Conservation (phyloP, 2,329 filamentous ascomycete species). For the Botrytis hyacinthi region DNA sequence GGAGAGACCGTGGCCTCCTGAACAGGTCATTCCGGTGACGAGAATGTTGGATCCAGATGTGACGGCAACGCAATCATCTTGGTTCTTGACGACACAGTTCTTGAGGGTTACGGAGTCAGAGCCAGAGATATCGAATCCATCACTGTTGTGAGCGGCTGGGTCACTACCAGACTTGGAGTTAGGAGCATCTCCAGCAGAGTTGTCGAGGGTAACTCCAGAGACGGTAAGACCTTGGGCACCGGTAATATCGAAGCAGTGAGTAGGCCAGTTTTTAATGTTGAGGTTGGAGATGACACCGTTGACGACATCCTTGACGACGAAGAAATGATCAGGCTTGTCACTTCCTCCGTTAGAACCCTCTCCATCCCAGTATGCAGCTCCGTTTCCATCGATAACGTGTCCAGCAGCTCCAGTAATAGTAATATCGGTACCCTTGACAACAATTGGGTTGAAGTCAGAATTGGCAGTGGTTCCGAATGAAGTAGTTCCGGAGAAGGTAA, state of each 20-base stretch:
- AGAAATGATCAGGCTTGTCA: conserved; percentile 65
- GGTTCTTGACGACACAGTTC: conserved; percentile 53
- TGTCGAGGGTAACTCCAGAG: conserved; percentile 54
- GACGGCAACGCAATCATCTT: conserved; percentile 59
- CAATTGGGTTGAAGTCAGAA: conserved; percentile 58
- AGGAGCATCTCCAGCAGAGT: conserved; percentile 48
- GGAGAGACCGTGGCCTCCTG: conserved; percentile 47
- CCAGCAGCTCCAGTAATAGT: conserved; percentile 30
- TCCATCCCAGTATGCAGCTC: conserved; percentile 53
- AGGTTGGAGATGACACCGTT: conserved; percentile 49
- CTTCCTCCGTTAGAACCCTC: conserved; percentile 57
- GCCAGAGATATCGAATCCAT: conserved; percentile 51
- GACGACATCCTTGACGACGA: conserved; percentile 49
- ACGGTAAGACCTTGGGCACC: conserved; percentile 45
- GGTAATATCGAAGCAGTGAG: conserved; percentile 51
- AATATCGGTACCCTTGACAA: conserved; percentile 31
- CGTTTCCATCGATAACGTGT: conserved; percentile 51
- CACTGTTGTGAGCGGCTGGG: conserved; percentile 50
- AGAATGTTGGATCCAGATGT: conserved; percentile 49
- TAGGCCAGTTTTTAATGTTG: conserved; percentile 54
- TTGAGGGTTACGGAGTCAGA: conserved; percentile 49
- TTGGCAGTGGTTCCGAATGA: conserved; percentile 65
- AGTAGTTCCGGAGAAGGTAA: conserved; percentile 64
- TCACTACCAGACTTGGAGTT: conserved; percentile 30
- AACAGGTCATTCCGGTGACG: conserved; percentile 34